Percentiles rank a stretch among this genome's conserved stretches.
Evolutionary conservation across 2,329 filamentous ascomycete genomes (phyloP).

Genomic region (Arthroderma sp.): DNA sequence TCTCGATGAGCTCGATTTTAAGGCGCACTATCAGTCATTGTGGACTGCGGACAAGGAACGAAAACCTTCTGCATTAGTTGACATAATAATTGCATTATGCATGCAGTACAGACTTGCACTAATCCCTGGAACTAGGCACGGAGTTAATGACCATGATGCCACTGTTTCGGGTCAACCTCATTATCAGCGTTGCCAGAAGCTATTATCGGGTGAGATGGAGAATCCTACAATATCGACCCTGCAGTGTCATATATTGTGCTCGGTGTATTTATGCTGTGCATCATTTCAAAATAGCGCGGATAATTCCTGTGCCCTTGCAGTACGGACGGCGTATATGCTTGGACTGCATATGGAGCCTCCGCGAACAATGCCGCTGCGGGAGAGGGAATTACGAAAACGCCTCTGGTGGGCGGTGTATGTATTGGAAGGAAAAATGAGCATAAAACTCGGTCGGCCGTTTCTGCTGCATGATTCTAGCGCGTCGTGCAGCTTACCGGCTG

Average conservation of each 20-base stretch:
- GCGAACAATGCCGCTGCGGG: slow-evolving; percentile 16
- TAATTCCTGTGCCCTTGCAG: slow-evolving; percentile 26
- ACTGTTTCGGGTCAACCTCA: slow-evolving; percentile 34
- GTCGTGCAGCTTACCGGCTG: slow-evolving; percentile 26
- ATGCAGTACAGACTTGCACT: slow-evolving; percentile 34
- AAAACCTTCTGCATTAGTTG: slow-evolving; percentile 37
- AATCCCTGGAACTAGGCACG: slow-evolving; percentile 6
- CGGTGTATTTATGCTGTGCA: slow-evolving; percentile 35
- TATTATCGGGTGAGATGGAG: slow-evolving; percentile 35
- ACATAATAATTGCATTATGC: slow-evolving; percentile 40
- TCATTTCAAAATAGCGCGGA: slow-evolving; percentile 39
- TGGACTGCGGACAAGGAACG: slow-evolving; percentile 22
- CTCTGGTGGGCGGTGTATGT: slow-evolving; percentile 42
- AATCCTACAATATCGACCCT: slow-evolving; percentile 36
- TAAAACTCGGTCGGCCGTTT: slow-evolving; percentile 37
- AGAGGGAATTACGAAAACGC: slow-evolving; percentile 35
- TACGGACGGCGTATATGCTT: slow-evolving; percentile 35
- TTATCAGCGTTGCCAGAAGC: slow-evolving; percentile 35
- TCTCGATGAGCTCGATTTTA: slow-evolving; percentile 34
- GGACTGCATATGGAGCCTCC: slow-evolving; percentile 38
- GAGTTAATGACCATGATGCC: slow-evolving; percentile 20
- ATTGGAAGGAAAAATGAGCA: slow-evolving; percentile 35
- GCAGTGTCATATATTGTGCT: slow-evolving; percentile 35
- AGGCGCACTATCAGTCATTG: slow-evolving; percentile 31
- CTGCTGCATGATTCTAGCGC: slow-evolving; percentile 21